Evolutionary conservation across 371 early-diverging fungal species (phyloP), one percentile per base, ranked within the genome.

Genomic region (Syncephalastrum sp.): DNA sequence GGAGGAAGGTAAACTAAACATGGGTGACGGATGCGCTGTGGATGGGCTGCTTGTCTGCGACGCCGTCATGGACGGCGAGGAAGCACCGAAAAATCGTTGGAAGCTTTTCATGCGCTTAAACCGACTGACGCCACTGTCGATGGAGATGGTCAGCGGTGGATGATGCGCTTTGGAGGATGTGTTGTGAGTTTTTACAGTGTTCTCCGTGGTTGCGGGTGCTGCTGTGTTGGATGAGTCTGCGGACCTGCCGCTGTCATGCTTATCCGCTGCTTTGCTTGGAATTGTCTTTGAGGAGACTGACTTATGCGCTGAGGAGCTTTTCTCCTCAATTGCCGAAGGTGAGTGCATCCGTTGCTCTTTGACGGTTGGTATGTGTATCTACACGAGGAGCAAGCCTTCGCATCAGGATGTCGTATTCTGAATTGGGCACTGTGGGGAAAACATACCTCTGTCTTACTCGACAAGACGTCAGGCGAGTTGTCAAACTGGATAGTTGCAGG

Each of bases 241-340:
- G 44, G 23, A 10, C 29, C 23, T 44, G 23, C 25, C 53, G 23
- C 29, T 43, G 10, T 43, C 42, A 17, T 42, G 38, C 15, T 43
- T 38, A 15, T 53, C 42, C 50, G 16, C 67, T 70, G 61, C 69
- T 67, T 27, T 69, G 69, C 19, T 59, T 53, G 17, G 69, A 43
- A 6, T 67, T 43, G 47, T 69, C 73, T 50, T 64, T 62, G 5
- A 67, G 67, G 45, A 73, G 69, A 3, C 69, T 60, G 29, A 67
- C 65, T 3, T 7, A 29, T 29, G 1, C 29, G 29, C 7, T 6
- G 29, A 7, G 29, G 4, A 29, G 29, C 6, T 3, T 6, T 29
- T 7, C 29, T 7, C 29, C 4, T 29, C 6, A 29, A 3, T 29
- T 7, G 1, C 7, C 29, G 29, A 29, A 4, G 29, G 7, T 29